A percentile compares a stretch with the other conserved stretches of the same genome.
phyloP scores from a whole-genome alignment of 331 rosid species.

The Malus hybrid region DNA sequence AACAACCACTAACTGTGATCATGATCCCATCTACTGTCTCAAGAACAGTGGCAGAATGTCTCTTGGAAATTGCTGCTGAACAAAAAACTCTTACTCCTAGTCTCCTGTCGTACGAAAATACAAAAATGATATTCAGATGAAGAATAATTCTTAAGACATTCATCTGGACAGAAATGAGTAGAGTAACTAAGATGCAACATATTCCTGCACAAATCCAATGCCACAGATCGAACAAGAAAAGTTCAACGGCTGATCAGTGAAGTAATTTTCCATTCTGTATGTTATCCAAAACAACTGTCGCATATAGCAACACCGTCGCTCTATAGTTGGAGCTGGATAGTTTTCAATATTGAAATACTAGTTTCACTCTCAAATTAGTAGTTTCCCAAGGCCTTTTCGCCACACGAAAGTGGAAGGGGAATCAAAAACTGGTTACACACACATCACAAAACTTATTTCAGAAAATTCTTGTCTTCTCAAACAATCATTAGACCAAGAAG shows the following conservation, averaged over 20 bases:
- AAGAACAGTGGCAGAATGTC: conserved; percentile 45
- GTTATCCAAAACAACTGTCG: not conserved
- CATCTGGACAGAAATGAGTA: not conserved
- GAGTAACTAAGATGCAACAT: not conserved
- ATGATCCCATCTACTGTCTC: conserved; percentile 56
- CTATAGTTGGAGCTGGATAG: not conserved
- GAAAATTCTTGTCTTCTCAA: not conserved
- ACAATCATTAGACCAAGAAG: not conserved
- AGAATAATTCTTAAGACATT: not conserved
- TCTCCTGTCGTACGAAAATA: conserved; percentile 28
- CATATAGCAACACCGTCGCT: not conserved
- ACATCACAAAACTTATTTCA: not conserved
- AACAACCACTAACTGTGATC: conserved; percentile 35
- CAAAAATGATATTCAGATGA: not conserved
- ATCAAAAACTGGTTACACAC: not conserved
- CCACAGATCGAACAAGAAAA: not conserved
- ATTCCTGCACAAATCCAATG: not conserved
- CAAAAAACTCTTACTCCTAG: conserved; percentile 29
- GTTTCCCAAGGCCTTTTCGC: not conserved
- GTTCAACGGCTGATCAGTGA: not conserved
- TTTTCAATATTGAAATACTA: not conserved
- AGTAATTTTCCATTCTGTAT: not conserved
- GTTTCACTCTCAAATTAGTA: not conserved
- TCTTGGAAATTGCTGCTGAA: conserved; percentile 46
- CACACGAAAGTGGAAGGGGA: not conserved